A percentile compares a stretch with the other conserved stretches of the same genome.
Conservation (phyloP, 305 asterid genomes). For the Andrographis paniculata region DNA sequence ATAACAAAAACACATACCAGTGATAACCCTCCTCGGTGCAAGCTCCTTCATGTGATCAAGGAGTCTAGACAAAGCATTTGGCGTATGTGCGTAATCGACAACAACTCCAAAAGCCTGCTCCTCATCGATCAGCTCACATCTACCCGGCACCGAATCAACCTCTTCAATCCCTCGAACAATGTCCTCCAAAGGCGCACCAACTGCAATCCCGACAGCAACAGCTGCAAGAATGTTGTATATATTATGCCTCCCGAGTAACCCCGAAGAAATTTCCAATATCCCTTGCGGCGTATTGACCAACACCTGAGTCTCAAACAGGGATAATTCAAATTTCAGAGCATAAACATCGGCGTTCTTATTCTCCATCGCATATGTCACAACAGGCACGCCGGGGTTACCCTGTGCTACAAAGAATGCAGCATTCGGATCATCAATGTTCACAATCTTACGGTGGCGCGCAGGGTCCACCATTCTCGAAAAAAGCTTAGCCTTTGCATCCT, state of each 20-base stretch:
- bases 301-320: constrained; percentile 90
- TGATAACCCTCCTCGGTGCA: constrained; percentile 68
- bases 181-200: constrained; percentile 93
- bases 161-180: constrained; percentile 96
- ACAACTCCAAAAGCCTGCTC: constrained; percentile 93
- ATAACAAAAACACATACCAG: constrained; percentile 58
- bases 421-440: constrained; percentile 76
- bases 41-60: constrained; percentile 86
- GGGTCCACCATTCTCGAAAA: constrained; percentile 85
- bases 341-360: constrained; percentile 81
- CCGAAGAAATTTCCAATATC: constrained; percentile 85
- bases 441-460: constrained; percentile 65
- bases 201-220: constrained; percentile 87
- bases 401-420: constrained; percentile 59
- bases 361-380: constrained; percentile 82
- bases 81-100: constrained; percentile 82
- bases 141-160: constrained; percentile 94
- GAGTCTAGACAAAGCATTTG: constrained; percentile 71
- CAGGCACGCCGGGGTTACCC: constrained; percentile 78
- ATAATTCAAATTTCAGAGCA: constrained; percentile 68
- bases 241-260: constrained; percentile 91
- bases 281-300: constrained; percentile 89
- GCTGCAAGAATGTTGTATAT: constrained; percentile 91
- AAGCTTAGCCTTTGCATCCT: constrained; percentile 56
- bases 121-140: constrained; percentile 94